These are phyloP conservation scores for Aspergillus phoenicis DNA, from an alignment of 2,329 filamentous ascomycete genomes.

Conservation along the genomic window DNA sequence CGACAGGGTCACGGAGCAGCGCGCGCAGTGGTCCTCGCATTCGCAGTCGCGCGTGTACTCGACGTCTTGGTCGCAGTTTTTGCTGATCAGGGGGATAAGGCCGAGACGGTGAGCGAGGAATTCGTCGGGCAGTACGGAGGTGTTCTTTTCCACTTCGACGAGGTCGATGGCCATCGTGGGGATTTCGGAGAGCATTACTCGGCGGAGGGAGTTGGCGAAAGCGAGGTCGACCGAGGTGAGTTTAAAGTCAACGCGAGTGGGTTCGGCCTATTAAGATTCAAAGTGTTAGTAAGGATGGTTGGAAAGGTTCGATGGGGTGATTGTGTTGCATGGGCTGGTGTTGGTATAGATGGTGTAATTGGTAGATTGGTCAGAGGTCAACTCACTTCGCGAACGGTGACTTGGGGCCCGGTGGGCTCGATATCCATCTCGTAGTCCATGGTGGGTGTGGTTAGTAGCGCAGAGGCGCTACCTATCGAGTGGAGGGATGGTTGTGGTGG, in stretches of 20 bases:
- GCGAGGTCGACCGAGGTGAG: conserved; percentile 85
- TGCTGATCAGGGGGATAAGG: conserved; percentile 82
- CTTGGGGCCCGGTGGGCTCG: conserved; percentile 51
- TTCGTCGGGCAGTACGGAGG: conserved; percentile 93
- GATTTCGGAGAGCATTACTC: conserved; percentile 89
- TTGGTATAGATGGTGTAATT: not conserved
- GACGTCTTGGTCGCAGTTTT: conserved; percentile 76
- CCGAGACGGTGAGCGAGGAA: conserved; percentile 92
- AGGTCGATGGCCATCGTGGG: conserved; percentile 93
- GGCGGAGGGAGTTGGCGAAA: conserved; percentile 89
- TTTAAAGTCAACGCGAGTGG: conserved; percentile 84
- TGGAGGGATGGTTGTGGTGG: conserved; percentile 1
- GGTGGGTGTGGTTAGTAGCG: conserved; percentile 19
- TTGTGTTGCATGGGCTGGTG: not conserved
- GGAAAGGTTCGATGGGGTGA: not conserved
- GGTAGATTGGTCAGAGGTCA: not conserved
- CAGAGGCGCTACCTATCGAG: not conserved
- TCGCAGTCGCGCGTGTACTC: conserved; percentile 92
- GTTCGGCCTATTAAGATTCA: conserved; percentile 64
- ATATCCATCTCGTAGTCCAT: conserved; percentile 54
- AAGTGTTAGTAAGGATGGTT: conserved; percentile 1
- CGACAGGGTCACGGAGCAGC: conserved; percentile 82
- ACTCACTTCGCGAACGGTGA: conserved; percentile 51
- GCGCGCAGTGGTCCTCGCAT: conserved; percentile 92
- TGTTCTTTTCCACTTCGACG: conserved; percentile 90